Conservation (phyloP, 2,329 filamentous ascomycete species). For the Teratosphaeriaceae sp. region DNA sequence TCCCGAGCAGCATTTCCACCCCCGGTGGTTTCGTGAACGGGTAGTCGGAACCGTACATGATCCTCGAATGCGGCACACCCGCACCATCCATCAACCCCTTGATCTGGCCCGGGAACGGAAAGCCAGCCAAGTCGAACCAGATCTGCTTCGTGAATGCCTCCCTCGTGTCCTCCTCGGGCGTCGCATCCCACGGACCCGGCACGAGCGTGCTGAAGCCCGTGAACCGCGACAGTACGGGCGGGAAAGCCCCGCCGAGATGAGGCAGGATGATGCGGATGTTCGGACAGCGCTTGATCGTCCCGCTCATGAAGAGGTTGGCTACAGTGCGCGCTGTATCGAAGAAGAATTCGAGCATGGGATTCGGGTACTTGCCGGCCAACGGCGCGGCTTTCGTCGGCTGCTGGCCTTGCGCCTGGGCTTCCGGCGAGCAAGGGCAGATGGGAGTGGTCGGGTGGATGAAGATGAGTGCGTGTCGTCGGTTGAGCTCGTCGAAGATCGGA, state of each 20-base stretch:
- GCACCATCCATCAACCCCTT: conserved; percentile 38
- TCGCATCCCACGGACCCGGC: conserved; percentile 27
- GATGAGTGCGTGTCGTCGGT: conserved; percentile 40
- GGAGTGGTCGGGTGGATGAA: conserved; percentile 53
- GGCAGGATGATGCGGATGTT: conserved; percentile 44
- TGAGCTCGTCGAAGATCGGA: conserved; percentile 43
- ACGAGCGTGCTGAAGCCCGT: conserved; percentile 34
- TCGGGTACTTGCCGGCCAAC: conserved; percentile 32
- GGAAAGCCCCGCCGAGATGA: conserved; percentile 42
- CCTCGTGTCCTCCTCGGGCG: conserved; percentile 23
- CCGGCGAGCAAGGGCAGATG: conserved; percentile 28
- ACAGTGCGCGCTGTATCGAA: conserved; percentile 47
- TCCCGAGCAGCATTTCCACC: conserved; percentile 32
- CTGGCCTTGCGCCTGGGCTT: conserved; percentile 12
- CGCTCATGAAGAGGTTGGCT: conserved; percentile 43
- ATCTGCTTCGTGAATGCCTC: conserved; percentile 35
- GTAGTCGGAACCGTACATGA: conserved; percentile 50
- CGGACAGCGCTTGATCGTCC: conserved; percentile 41
- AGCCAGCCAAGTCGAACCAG: conserved; percentile 49
- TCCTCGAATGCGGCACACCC: conserved; percentile 33
- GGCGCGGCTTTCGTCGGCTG: conserved; percentile 30
- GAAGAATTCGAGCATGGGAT: conserved; percentile 46
- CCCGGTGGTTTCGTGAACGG: conserved; percentile 40
- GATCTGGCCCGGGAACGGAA: conserved; percentile 44
- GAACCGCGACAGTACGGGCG: conserved; percentile 40